Conservation (phyloP, 1,284 basidiomycete species). For the Chondrostereum purpureum region DNA sequence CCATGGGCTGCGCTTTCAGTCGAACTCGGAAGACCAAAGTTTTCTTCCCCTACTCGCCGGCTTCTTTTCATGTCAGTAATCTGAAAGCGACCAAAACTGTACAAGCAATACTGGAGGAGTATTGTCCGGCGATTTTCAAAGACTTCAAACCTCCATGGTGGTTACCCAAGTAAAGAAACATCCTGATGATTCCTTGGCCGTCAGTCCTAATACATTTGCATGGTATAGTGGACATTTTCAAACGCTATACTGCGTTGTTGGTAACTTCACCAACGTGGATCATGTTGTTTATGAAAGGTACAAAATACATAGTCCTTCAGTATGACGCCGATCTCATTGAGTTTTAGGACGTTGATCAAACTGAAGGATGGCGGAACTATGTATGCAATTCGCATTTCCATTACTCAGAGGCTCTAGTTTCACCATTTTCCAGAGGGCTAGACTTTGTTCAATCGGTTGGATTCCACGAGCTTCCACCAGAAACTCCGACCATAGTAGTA, state of each 20-base stretch:
- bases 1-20: background rate
- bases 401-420: conserved; percentile 4
- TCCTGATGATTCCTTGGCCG: background rate
- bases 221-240: conserved; percentile 32
- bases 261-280: conserved; percentile 57
- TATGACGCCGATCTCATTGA: conserved; percentile 9
- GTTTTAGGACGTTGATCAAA: conserved; percentile 10
- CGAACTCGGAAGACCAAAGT: background rate
- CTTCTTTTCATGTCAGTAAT: background rate
- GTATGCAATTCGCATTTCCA: conserved; percentile 37
- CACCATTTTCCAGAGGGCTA: conserved; percentile 44
- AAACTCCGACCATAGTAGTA: conserved; percentile 79
- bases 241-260: conserved; percentile 42
- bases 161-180: conserved; percentile 31
- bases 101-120: background rate
- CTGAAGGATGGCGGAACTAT: conserved; percentile 37
- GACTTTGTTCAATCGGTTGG: conserved; percentile 61
- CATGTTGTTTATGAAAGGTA: conserved; percentile 60
- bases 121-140: conserved; percentile 29
- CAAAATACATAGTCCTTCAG: conserved; percentile 13
- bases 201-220: background rate
- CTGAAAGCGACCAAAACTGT: background rate
- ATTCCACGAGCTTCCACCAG: conserved; percentile 43
- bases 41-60: background rate
- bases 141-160: conserved; percentile 62